phyloP scores from a whole-genome alignment of 2,329 filamentous ascomycete genomes.

The Aspergillus tamarii region DNA sequence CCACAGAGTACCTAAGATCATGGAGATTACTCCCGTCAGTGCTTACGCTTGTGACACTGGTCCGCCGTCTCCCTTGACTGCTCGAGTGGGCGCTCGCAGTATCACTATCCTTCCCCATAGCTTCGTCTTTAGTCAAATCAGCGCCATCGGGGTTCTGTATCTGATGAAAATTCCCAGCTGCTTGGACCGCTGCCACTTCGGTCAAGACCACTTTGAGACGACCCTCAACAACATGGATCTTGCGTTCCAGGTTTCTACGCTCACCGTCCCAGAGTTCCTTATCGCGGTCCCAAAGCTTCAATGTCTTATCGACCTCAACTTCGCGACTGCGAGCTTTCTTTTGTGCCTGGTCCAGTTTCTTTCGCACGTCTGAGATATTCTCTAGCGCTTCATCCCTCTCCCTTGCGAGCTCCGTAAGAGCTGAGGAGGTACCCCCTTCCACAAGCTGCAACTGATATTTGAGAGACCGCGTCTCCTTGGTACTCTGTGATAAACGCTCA shows the following conservation, averaged over 20 bases:
- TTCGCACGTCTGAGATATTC: conserved; percentile 70
- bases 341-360: conserved; percentile 75
- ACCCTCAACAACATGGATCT: conserved; percentile 85
- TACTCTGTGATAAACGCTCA: conserved; percentile 62
- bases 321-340: conserved; percentile 79
- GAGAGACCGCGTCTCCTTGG: conserved; percentile 76
- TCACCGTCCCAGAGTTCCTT: conserved; percentile 84
- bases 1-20: conserved; percentile 71
- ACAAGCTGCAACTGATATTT: conserved; percentile 85
- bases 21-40: conserved; percentile 53
- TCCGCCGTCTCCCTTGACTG: conserved; percentile 65
- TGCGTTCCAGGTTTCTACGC: conserved; percentile 78
- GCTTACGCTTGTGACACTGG: conserved; percentile 57
- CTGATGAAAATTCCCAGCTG: conserved; percentile 32
- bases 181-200: conserved; percentile 65
- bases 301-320: conserved; percentile 77
- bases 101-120: conserved; percentile 62
- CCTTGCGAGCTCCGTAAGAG: conserved; percentile 77
- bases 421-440: conserved; percentile 85
- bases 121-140: conserved; percentile 51
- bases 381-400: conserved; percentile 86
- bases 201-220: conserved; percentile 82
- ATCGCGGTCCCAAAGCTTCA: conserved; percentile 81
- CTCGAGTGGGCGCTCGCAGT: conserved; percentile 72
- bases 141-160: conserved; percentile 63